These are phyloP conservation scores for Schrenkiella parvula DNA, from an alignment of 345 rosid genomes.

Conservation along the genomic window DNA sequence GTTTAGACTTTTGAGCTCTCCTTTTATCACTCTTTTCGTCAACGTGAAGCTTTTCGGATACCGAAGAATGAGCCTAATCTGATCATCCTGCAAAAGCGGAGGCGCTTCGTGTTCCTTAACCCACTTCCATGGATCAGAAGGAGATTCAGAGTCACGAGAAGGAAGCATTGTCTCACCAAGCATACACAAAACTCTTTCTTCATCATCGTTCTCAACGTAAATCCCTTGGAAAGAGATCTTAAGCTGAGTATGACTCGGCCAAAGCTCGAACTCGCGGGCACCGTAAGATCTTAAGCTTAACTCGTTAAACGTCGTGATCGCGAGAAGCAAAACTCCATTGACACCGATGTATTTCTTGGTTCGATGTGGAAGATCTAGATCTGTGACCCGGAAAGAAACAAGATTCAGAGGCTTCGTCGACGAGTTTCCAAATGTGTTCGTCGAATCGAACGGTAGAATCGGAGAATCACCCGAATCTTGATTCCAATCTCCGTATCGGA, in stretches of 20 bases:
- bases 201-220: slow-evolving; percentile 52
- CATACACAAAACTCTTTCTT: slow-evolving; percentile 70
- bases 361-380: slow-evolving; percentile 50
- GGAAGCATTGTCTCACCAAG: slow-evolving; percentile 79
- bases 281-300: slow-evolving; percentile 38
- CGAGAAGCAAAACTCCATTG: slow-evolving; percentile 54
- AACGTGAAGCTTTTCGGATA: slow-evolving; percentile 54
- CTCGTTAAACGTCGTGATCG: slow-evolving; percentile 33
- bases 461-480: slow-evolving; percentile 60
- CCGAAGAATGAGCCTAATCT: slow-evolving; percentile 55
- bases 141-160: slow-evolving; percentile 54
- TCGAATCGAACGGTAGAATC: slow-evolving; percentile 61
- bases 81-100: slow-evolving; percentile 79
- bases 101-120: slow-evolving; percentile 46
- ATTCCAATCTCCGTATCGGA: slow-evolving; percentile 71
- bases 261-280: slow-evolving; percentile 54
- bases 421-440: background rate
- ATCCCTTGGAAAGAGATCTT: slow-evolving; percentile 62
- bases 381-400: slow-evolving; percentile 58
- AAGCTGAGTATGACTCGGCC: slow-evolving; percentile 63
- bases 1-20: slow-evolving; percentile 68
- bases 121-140: slow-evolving; percentile 76
- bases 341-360: slow-evolving; percentile 48
- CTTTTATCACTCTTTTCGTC: slow-evolving; percentile 50
- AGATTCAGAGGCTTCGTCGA: slow-evolving; percentile 41